These are phyloP conservation scores for Fraxinus angustifolia DNA, from an alignment of 305 asterid genomes.

Conservation along the genomic window DNA sequence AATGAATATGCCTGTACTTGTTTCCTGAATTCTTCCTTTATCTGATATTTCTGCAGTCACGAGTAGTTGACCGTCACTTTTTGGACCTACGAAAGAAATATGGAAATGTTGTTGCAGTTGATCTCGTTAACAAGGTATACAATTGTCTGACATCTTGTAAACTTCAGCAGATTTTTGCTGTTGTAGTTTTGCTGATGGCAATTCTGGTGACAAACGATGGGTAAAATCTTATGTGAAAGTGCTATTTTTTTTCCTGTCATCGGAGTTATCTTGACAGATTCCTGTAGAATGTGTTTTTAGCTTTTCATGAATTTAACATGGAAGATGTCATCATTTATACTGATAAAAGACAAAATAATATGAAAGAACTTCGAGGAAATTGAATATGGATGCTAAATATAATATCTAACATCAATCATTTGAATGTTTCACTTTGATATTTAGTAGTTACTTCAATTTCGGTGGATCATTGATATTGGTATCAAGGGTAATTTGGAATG, in stretches of 20 bases:
- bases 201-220: slow-evolving; percentile 3
- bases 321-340: neutral
- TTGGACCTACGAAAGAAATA: slow-evolving; percentile 92
- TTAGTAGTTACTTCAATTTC: neutral
- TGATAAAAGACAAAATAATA: neutral
- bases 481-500: neutral
- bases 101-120: slow-evolving; percentile 87
- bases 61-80: slow-evolving; percentile 85
- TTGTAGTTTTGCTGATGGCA: slow-evolving; percentile 1
- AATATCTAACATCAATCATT: neutral
- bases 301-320: neutral
- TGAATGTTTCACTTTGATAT: neutral
- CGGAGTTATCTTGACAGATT: neutral
- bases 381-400: neutral
- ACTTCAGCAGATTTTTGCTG: neutral
- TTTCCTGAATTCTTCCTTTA: slow-evolving; percentile 27
- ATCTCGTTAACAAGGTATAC: slow-evolving; percentile 84
- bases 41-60: slow-evolving; percentile 56
- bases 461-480: neutral
- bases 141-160: slow-evolving; percentile 5
- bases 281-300: neutral
- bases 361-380: neutral
- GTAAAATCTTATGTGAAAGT: neutral
- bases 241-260: neutral
- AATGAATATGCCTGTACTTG: slow-evolving; percentile 19